phyloP scores from a whole-genome alignment of 495 filamentous ascomycete species.

The Xylaria grammica region DNA sequence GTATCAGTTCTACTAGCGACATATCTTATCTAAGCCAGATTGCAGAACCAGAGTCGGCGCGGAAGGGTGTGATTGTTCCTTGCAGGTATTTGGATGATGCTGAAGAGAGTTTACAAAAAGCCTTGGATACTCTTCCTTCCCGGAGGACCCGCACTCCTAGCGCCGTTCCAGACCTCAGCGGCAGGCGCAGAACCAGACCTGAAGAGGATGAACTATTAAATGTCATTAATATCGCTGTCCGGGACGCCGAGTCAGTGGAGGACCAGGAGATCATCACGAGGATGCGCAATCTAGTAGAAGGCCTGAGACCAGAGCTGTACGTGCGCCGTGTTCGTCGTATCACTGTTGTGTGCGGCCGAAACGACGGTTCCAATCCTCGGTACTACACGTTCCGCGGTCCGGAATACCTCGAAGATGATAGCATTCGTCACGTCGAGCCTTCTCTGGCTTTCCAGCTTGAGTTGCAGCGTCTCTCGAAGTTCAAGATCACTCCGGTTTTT shows the following conservation, averaged over 20 bases:
- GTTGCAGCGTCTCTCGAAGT: conserved; percentile 89
- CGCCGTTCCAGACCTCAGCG: conserved; percentile 70
- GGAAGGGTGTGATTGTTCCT: conserved; percentile 93
- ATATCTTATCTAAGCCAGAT: conserved; percentile 83
- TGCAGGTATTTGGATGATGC: conserved; percentile 92
- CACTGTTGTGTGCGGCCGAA: conserved; percentile 95
- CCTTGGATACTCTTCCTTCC: conserved; percentile 80
- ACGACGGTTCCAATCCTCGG: conserved; percentile 91
- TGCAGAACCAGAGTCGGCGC: conserved; percentile 72
- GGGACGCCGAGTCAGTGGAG: conserved; percentile 84
- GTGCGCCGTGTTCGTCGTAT: conserved; percentile 82
- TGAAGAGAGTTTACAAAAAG: conserved; percentile 81
- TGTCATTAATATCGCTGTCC: conserved; percentile 89
- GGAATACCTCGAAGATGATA: conserved; percentile 84
- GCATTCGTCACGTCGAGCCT: conserved; percentile 96
- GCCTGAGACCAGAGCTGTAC: conserved; percentile 82
- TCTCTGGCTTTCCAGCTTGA: conserved; percentile 98
- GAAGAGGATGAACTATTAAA: conserved; percentile 80
- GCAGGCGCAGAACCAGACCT: conserved; percentile 72
- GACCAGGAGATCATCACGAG: conserved; percentile 80
- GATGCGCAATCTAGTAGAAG: conserved; percentile 75
- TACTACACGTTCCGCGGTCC: conserved; percentile 99
- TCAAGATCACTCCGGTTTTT: conserved; percentile 96
- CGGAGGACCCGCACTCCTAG: conserved; percentile 50
- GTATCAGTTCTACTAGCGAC: conserved; percentile 93